Base-by-base conservation (phyloP, 805 yeast genomes). In the Yarrowia porcina region DNA sequence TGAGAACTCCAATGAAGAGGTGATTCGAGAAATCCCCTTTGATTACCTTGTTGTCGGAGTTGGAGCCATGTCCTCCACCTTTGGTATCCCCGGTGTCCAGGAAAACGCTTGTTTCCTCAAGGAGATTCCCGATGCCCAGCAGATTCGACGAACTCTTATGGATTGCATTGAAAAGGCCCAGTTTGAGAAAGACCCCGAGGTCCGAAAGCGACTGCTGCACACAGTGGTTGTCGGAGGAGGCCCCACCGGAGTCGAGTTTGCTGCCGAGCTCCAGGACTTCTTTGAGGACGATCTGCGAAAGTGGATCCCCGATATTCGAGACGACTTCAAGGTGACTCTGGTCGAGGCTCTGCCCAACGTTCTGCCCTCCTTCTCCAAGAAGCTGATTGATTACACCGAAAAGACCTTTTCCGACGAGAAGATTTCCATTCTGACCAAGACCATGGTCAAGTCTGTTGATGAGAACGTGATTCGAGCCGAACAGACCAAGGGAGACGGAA, bases 221-320 rank as follows among this genome's bases (percentile, higher is more conserved):
- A 86, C 91, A 70, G 93, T 93, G 66, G 96, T 93, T 66, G 96
- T 94, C 69, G 98, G 98, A 71, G 98, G 97, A 77, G 98, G 98
- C 67, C 97, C 98, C 74, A 92, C 98, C 45, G 98, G 98, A 79
- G 97, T 92, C 66, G 97, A 91, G 78, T 88, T 91, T 70, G 97
- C 97, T 68, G 98, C 96, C 72, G 97, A 93, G 77, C 79, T 92
- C 70, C 96, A 89, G 78, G 98, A 92, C 76, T 93, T 89, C 77
- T 88, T 91, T 66, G 91, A 89, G 75, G 96, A 92, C 75, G 98
- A 92, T 76, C 81, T 92, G 76, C 77, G 79, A 70, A 89, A 87
- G 77, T 89, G 96, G 91, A 87, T 89, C 78, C 97, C 97, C 44
- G 87, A 82, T 70, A 83, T 92, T 68, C 86, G 90, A 67, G 78